A percentile compares a stretch with the other conserved stretches of the same genome.
These are phyloP conservation scores for Staphylotrichum tortipilum DNA, from an alignment of 495 filamentous ascomycete species.

Conservation along the genomic window DNA sequence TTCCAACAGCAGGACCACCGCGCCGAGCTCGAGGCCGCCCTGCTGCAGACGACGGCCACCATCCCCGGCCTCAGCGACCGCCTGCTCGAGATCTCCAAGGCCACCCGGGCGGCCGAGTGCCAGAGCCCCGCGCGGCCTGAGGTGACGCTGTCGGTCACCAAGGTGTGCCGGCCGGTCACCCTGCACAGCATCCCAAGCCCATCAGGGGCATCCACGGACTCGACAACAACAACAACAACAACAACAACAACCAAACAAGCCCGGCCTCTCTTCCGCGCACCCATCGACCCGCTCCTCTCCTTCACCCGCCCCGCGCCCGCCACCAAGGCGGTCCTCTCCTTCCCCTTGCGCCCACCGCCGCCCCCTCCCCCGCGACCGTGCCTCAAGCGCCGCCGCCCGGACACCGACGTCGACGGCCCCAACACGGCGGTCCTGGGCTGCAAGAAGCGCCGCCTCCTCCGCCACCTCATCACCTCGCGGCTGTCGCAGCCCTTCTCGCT, in stretches of 20 bases:
- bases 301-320: constrained; percentile 13
- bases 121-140: neutral
- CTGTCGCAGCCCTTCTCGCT: constrained; percentile 59
- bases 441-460: constrained; percentile 61
- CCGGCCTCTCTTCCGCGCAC: neutral
- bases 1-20: constrained; percentile 8
- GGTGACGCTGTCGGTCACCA: neutral
- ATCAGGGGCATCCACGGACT: no score
- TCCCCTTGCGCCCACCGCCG: constrained; percentile 7
- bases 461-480: constrained; percentile 57
- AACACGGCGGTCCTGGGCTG: constrained; percentile 40
- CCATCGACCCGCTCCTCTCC: neutral
- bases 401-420: constrained; percentile 55
- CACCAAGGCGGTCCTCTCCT: constrained; percentile 13
- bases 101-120: neutral
- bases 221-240: no score
- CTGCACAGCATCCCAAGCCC: no score
- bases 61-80: constrained; percentile 13
- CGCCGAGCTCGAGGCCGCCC: constrained; percentile 15
- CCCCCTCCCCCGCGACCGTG: constrained; percentile 7
- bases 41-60: constrained; percentile 13
- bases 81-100: constrained; percentile 13
- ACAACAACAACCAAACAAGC: neutral
- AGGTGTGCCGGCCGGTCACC: neutral
- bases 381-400: constrained; percentile 49